Conservation (phyloP, 345 rosid genomes). For the Eucalyptus regnans region DNA sequence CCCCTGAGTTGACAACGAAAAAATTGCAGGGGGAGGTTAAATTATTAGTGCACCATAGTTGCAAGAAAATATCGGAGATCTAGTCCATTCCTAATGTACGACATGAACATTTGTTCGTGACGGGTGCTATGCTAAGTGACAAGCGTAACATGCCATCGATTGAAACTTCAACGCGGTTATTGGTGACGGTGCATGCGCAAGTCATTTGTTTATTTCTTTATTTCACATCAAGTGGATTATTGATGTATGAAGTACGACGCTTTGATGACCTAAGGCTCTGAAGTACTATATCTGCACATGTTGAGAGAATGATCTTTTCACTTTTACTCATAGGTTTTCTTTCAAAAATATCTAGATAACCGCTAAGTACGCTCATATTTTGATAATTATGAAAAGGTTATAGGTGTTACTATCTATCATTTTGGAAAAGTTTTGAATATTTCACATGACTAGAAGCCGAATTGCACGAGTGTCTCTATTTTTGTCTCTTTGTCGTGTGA, state of each 20-base stretch:
- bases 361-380: not conserved
- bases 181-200: not conserved
- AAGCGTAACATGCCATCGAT: not conserved
- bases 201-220: not conserved
- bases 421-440: not conserved
- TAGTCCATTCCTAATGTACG: not conserved
- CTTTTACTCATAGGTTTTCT: not conserved
- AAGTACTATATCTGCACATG: not conserved
- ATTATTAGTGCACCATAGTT: not conserved
- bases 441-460: not conserved
- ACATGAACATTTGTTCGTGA: not conserved
- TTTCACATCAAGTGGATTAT: not conserved
- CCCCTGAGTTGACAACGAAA: not conserved
- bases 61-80: not conserved
- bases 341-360: not conserved
- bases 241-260: not conserved
- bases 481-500: not conserved
- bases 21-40: not conserved
- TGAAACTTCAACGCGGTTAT: not conserved
- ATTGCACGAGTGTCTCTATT: not conserved
- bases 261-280: too few relatives aligned
- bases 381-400: not conserved
- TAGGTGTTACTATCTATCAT: fast-evolving
- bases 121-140: not conserved
- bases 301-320: not conserved